A percentile compares a stretch with the other conserved stretches of the same genome.
These are phyloP conservation scores for Zymoseptoria passerinii DNA, from an alignment of 2,329 filamentous ascomycete species.

Conservation along the genomic window DNA sequence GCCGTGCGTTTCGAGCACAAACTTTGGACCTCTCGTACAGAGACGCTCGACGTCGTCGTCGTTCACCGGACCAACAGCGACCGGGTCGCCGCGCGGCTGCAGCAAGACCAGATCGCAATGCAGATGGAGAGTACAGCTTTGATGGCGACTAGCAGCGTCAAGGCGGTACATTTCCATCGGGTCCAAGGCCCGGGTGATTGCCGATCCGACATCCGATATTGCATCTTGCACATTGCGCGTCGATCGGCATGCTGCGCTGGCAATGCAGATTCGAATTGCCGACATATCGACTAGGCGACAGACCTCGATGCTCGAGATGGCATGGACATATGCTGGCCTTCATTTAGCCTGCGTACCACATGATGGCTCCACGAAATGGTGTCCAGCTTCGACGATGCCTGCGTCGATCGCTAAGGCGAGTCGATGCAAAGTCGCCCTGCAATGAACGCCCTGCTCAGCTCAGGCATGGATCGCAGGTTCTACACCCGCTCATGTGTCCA, in stretches of 20 bases:
- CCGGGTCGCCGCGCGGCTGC: background rate
- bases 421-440: constrained; percentile 50
- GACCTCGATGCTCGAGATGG: too few species aligned
- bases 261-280: background rate
- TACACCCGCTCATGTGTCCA: background rate
- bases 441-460: background rate
- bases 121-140: background rate
- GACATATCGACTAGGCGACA: too few species aligned
- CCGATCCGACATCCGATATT: too few species aligned
- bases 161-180: background rate
- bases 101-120: background rate
- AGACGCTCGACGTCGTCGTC: background rate
- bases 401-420: constrained; percentile 89
- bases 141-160: background rate
- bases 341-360: constrained; percentile 80
- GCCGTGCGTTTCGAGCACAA: background rate
- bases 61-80: background rate
- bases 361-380: constrained; percentile 85
- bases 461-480: background rate
- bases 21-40: background rate
- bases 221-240: too few species aligned
- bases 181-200: background rate
- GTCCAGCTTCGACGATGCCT: constrained; percentile 71
- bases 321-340: constrained; percentile 87
- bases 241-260: background rate